Percentiles rank a stretch among this genome's conserved stretches.
Evolutionary conservation across 192 early-diverging fungal genomes (phyloP).

Genomic region (Endogone sp.): DNA sequence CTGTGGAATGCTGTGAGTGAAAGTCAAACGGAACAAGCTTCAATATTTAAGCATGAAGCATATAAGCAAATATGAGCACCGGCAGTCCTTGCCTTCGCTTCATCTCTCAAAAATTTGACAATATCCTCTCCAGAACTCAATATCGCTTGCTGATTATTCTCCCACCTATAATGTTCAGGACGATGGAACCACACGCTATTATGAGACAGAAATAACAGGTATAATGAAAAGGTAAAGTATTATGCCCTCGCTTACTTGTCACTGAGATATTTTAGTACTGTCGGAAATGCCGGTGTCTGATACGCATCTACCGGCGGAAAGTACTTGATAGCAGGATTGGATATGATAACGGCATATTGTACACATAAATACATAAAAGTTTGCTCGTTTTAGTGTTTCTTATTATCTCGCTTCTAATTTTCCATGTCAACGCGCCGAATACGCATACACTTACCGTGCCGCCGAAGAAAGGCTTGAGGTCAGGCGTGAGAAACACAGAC

Average conservation of each 20-base stretch:
- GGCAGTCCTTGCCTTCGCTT: not conserved
- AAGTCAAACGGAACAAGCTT: too few species aligned
- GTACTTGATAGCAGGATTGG: constrained; percentile 13
- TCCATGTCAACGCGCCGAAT: not conserved
- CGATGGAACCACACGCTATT: too few species aligned
- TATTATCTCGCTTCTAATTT: not conserved
- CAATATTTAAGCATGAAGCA: too few species aligned
- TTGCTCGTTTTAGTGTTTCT: too few species aligned
- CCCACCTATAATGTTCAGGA: not conserved
- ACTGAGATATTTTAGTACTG: constrained; percentile 12
- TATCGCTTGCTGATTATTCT: not conserved
- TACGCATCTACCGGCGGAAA: constrained; percentile 33
- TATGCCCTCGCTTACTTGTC: not conserved
- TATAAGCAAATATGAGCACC: not conserved
- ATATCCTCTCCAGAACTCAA: not conserved
- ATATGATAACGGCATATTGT: too few species aligned
- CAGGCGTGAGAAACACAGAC: constrained; percentile 58
- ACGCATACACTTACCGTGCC: constrained; percentile 9
- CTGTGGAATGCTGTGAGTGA: not conserved
- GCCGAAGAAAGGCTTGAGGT: constrained; percentile 41
- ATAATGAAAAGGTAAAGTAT: not conserved
- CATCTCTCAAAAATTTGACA: not conserved
- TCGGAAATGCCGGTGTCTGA: constrained; percentile 31
- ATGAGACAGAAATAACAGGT: too few species aligned
- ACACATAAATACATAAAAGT: too few species aligned